phyloP scores from a whole-genome alignment of 2,329 filamentous ascomycete species.

The Trichoderma sp. region DNA sequence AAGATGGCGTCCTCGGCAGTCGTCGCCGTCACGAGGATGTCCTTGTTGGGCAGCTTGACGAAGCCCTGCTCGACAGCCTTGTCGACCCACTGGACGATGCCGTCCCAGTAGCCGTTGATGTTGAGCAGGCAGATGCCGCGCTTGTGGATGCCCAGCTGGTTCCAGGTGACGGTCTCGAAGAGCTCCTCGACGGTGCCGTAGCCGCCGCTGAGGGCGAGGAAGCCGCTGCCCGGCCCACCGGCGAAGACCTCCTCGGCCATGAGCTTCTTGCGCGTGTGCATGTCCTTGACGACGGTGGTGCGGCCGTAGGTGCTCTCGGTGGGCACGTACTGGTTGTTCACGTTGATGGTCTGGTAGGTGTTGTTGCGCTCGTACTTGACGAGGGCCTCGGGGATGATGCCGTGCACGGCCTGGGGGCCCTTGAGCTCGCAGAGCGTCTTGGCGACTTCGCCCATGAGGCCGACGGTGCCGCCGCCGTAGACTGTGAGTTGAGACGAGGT shows the following conservation, averaged over 20 bases:
- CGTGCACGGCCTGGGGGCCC: slow-evolving; percentile 81
- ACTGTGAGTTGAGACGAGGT: slow-evolving; percentile 51
- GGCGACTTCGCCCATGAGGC: slow-evolving; percentile 93
- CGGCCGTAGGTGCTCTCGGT: slow-evolving; percentile 70
- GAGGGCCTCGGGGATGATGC: slow-evolving; percentile 87
- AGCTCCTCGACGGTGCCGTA: slow-evolving; percentile 97
- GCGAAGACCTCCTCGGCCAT: slow-evolving; percentile 88
- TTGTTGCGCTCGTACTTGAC: slow-evolving; percentile 74
- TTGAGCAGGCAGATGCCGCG: slow-evolving; percentile 81
- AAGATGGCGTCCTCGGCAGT: slow-evolving; percentile 71
- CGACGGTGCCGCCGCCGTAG: slow-evolving; percentile 92
- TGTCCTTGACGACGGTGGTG: slow-evolving; percentile 88
- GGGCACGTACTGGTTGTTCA: slow-evolving; percentile 58
- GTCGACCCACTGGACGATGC: slow-evolving; percentile 77
- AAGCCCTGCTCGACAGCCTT: slow-evolving; percentile 77
- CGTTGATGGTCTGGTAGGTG: slow-evolving; percentile 50
- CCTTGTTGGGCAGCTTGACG: slow-evolving; percentile 67
- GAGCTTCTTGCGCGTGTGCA: slow-evolving; percentile 93
- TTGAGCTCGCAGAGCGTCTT: slow-evolving; percentile 80
- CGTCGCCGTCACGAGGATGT: slow-evolving; percentile 77
- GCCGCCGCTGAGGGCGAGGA: slow-evolving; percentile 84
- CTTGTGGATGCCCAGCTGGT: slow-evolving; percentile 90
- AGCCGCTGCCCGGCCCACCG: slow-evolving; percentile 81
- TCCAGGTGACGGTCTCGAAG: slow-evolving; percentile 90
- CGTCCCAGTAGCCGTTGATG: slow-evolving; percentile 89